Base-by-base conservation (phyloP, 139 green algal species). In the Asterochloris erici region DNA sequence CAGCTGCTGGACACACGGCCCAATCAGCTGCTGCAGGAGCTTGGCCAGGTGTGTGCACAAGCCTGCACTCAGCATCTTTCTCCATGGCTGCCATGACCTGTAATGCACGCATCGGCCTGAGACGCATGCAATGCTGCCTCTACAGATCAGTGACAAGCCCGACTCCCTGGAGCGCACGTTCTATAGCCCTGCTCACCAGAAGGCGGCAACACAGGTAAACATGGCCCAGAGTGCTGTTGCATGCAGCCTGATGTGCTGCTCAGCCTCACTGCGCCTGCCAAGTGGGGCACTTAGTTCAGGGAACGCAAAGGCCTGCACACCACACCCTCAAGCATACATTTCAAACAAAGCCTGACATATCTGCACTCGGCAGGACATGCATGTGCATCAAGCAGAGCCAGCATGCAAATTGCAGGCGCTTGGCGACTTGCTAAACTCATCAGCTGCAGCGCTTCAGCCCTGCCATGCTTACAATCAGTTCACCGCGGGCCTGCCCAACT, bases 101-200 rank as follows among this genome's bases (percentile, higher is more conserved):
- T 6, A 54, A 54, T 54, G 23, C 16, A 14, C 12, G 17, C 73
- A 77, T 54, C 38, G 38, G 38, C 38, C 38, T 54, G 38, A 54
- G 38, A 54, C 38, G 38, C 6, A 54, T 54, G 38, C 38, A 54
- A 54, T 54, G 38, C 38, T 60, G 77, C 23, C 26, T 11, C 12
- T 77, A 24, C 88, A 94, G 89, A 86, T 95, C 28, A 93, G 83
- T 70, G 93, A 97, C 82, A 86, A 54, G 4, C 76, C 87, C 15
- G 86, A 64, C 60, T 89, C 84, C 66, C 81, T 97, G 21, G 88
- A 85, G 0, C 83, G 93, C 1, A 94, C 91, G 14, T 97, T 92
- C 73, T 66, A 95, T 6, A 94, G 89, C 68, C 88, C 91, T 9
- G 93, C 89, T 0, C 93, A 95, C 83, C 81, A 83, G 13, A 74